phyloP scores from a whole-genome alignment of 768 basidiomycete species.

The Calocybe gangraenosa region DNA sequence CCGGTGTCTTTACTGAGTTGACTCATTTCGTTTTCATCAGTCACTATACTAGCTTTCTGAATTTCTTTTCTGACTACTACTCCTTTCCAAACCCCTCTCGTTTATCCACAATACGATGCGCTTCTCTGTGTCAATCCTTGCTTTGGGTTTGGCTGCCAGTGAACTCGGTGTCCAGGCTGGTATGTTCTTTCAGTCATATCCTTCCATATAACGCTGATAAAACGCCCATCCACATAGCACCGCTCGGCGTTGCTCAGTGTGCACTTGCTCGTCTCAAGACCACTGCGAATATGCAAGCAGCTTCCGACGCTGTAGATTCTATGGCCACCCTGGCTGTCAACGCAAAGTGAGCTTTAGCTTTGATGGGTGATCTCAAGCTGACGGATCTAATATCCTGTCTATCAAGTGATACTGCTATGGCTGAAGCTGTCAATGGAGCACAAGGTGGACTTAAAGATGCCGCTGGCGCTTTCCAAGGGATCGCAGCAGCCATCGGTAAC shows the following conservation, averaged over 20 bases:
- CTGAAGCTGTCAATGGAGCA: constrained; percentile 2
- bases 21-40: constrained; percentile 5
- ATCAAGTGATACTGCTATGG: constrained; percentile 4
- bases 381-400: not conserved
- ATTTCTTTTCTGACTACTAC: not conserved
- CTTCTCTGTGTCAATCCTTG: constrained; percentile 9
- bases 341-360: constrained; percentile 1
- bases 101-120: constrained; percentile 2
- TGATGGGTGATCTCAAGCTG: not conserved
- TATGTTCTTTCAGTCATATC: not conserved
- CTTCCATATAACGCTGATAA: not conserved
- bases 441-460: constrained; percentile 5
- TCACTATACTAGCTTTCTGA: constrained; percentile 8
- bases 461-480: constrained; percentile 5
- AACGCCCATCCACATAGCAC: not conserved
- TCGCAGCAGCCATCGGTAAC: constrained; percentile 3
- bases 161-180: constrained; percentile 12
- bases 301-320: constrained; percentile 1
- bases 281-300: constrained; percentile 7
- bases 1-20: constrained; percentile 15
- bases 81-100: not conserved
- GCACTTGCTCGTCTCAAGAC: constrained; percentile 7
- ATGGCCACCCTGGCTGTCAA: constrained; percentile 1
- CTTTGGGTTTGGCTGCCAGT: constrained; percentile 7
- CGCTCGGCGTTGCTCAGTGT: constrained; percentile 4